Evolutionary conservation across 441 rosid genomes (phyloP), one percentile per base, ranked within the genome.

Genomic region (Iberis amara): DNA sequence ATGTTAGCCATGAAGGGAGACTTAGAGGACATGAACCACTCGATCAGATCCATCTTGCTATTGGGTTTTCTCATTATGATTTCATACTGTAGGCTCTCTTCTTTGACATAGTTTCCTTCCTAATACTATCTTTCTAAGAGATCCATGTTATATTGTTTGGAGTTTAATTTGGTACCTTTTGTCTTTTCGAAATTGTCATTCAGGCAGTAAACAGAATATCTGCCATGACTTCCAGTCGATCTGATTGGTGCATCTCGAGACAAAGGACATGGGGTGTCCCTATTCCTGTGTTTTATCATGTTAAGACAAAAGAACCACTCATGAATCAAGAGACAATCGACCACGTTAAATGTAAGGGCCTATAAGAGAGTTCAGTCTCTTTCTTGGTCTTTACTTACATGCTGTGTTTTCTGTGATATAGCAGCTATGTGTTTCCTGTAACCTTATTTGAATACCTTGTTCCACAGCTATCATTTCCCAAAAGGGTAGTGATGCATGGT

Each of bases 241-340:
- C 97, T 14, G 95, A 89, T 71, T 89, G 96, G 99, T 89, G 97
- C 68, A 92, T 89, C 69, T 92, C 99, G 38, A 81, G 99, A 68
- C 99, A 92, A 73, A 80, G 99, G 73, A 75, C 86, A 30, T 89
- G 99, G 99, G 97, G 99, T 50, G 95, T 92, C 52, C 97, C 96
- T 41, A 84, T 92, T 72, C 97, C 97, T 11, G 99, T 81, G 37
- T 89, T 92, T 65, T 92, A 86, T 76, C 82, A 92, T 62, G 61
- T 76, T 59, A 50, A 72, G 55, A 72, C 99, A 61, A 86, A 66
- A 78, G 96, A 86, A 69, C 96, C 99, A 55, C 89, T 92, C 36
- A 74, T 92, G 92, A 79, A 86, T 68, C 85, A 78, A 64, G 95
- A 89, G 72, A 89, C 92, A 39, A 59, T 92, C 62, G 75, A 79